A percentile compares a stretch with the other conserved stretches of the same genome.
Evolutionary conservation across 2,329 filamentous ascomycete species (phyloP).

Genomic region (Mariannaea sp.): DNA sequence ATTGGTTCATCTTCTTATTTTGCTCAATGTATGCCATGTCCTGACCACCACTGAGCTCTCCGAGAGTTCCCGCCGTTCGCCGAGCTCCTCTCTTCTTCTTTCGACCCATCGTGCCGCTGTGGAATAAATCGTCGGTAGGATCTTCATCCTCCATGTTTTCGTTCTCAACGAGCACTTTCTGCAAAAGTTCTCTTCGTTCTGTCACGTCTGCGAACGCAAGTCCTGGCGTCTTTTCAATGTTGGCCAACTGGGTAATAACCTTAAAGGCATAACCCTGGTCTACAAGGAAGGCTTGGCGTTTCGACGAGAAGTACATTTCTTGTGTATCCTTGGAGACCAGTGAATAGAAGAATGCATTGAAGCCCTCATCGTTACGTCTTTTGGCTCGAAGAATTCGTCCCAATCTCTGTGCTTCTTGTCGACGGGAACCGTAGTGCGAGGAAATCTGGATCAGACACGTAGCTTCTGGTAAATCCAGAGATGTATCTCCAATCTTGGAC

Average conservation of each 20-base stretch:
- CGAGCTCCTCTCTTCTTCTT: slow-evolving; percentile 65
- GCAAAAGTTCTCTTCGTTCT: slow-evolving; percentile 83
- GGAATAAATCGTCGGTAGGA: slow-evolving; percentile 53
- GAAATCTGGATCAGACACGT: slow-evolving; percentile 98
- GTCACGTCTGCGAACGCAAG: slow-evolving; percentile 79
- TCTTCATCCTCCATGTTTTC: slow-evolving; percentile 76
- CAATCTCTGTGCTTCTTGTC: slow-evolving; percentile 92
- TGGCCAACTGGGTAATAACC: slow-evolving; percentile 93
- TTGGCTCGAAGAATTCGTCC: slow-evolving; percentile 95
- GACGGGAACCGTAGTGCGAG: slow-evolving; percentile 93
- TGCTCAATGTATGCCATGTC: slow-evolving; percentile 97
- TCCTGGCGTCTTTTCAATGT: slow-evolving; percentile 81
- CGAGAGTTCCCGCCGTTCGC: slow-evolving; percentile 82
- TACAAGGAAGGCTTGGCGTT: slow-evolving; percentile 94
- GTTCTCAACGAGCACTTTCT: slow-evolving; percentile 87
- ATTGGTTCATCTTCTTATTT: slow-evolving; percentile 69
- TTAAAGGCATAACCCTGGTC: slow-evolving; percentile 99
- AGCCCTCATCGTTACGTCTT: slow-evolving; percentile 93
- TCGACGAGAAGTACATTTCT: slow-evolving; percentile 97
- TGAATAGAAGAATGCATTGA: slow-evolving; percentile 99
- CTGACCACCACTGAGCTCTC: slow-evolving; percentile 86
- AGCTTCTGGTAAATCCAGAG: slow-evolving; percentile 94
- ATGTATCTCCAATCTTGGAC: slow-evolving; percentile 97
- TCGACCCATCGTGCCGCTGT: slow-evolving; percentile 52
- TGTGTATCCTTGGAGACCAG: slow-evolving; percentile 96